Evolutionary conservation across 305 asterid genomes (phyloP), one percentile per base, ranked within the genome.

Genomic region (Solanum hybrid): DNA sequence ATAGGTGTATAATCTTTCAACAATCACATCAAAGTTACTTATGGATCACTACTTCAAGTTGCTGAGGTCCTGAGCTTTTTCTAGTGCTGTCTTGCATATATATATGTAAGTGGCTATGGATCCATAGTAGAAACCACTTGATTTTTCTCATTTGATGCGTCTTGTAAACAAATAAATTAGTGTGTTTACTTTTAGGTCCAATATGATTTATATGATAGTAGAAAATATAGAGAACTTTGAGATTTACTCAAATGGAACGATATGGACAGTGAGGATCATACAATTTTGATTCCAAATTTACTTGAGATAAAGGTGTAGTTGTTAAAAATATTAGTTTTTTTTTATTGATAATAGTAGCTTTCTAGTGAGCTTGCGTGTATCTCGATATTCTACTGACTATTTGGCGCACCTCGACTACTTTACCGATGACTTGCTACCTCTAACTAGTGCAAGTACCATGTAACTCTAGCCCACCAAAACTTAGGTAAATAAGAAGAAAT

Each of bases 1-100:
- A 27, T 85, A 90, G 92, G 91, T 79, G 76, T 46, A 71, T 88
- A 35, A 40, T 22, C 72, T 86, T 71, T 71, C 20, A n/a, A 90
- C 88, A 87, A 91, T 92, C 94, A 91, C 93, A 90, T 92, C 93
- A 90, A 64, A 10, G 32, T 66, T 82, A 32, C 64, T 88, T 36
- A 32, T 36, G 13, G 82, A 77, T 56, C 85, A 42, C 72, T 36
- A 56, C 35, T 17, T 46, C 40, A 72, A 89, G 91, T 76, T 88
- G 72, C 69, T n/a, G 76, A 87, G 32, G 88, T 79, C 34, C 24
- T 66, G 29, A 32, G 46, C 66, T n/a, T 4, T 36, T 72, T 78
- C 8, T 22, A n/a, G 86, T 73, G 88, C 5, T 79, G 72, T 38
- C 82, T 73, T 72, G 40, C 81, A 81, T 81, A 5, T 51, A 5